Evolutionary conservation across 2,329 filamentous ascomycete species (phyloP).

Genomic region (Aspergillus glaucus): DNA sequence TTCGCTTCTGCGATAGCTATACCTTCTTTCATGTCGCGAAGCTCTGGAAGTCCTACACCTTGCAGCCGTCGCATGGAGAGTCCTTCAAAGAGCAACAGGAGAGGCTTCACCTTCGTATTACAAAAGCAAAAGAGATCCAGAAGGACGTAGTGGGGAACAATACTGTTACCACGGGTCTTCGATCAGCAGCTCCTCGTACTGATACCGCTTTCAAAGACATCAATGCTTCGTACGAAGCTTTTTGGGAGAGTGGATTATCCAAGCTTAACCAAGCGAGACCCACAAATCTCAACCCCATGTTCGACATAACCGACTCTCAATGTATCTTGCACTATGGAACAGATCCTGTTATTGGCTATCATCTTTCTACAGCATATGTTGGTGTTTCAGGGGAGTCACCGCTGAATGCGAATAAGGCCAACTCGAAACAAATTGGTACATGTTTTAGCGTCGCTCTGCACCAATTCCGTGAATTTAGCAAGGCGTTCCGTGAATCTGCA

Average conservation of each 20-base stretch:
- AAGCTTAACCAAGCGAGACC: not conserved
- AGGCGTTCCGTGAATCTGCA: not conserved
- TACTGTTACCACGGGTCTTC: not conserved
- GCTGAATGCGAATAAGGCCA: not conserved
- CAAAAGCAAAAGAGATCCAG: not conserved
- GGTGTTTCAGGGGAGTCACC: constrained; percentile 22
- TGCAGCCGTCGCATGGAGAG: not conserved
- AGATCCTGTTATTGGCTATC: constrained; percentile 52
- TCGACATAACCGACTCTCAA: not conserved
- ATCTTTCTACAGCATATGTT: constrained; percentile 49
- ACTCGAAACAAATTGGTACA: not conserved
- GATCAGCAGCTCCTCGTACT: not conserved
- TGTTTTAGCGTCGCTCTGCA: not conserved
- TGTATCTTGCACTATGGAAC: constrained; percentile 42
- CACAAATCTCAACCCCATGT: not conserved
- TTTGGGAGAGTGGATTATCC: not conserved
- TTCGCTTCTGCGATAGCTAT: not conserved
- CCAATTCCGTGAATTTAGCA: not conserved
- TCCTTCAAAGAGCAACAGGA: not conserved
- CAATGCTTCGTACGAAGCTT: not conserved
- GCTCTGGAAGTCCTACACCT: not conserved
- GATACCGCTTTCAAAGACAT: not conserved
- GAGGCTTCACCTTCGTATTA: not conserved
- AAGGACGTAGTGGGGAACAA: not conserved
- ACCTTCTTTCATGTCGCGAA: not conserved